Base-by-base conservation (phyloP, 2,329 filamentous ascomycete species). In the Xylaria sp. region DNA sequence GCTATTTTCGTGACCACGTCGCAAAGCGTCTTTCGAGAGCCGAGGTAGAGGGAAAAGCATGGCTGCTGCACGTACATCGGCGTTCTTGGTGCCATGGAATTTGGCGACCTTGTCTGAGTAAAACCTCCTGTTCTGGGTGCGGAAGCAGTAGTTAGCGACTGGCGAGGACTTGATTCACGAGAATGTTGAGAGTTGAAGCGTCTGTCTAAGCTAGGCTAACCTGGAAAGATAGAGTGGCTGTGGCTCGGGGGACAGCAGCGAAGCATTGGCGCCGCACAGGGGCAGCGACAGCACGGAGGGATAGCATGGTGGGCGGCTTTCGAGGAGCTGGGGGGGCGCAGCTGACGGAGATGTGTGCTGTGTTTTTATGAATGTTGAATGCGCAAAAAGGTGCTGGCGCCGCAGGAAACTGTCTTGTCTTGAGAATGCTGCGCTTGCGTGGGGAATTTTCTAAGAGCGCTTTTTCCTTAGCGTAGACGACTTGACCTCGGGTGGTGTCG, bases 21-120 rank as follows among this genome's bases (percentile, higher is more conserved):
- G 66, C 55, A 58, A 60, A 25, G 64, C 41, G 69, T 71, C 69
- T 68, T 8, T 68, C 70, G 67, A 62, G 66, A 25, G 60, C 15
- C 52, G 59, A 59, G 62, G 34, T 51, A 10, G 46, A 28, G 20
- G n/a, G 20, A 23, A 46, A 28, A 28, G 28, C 28, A 34, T 48
- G 37, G 12, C 41, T 3, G 34, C 7, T 31, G 54, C 46, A 85
- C 92, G 82, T 90, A 96, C 93, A 87, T 95, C 91, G 81, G 91
- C 85, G 81, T 92, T 93, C 86, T 97, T 98, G 81, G 89, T 88
- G 76, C 95, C 96, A 79, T 93, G 91, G 87, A 98, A 99, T 86
- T 96, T 93, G 82, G 94, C 96, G 78, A 98, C 94, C 70, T 83
- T 82, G 80, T 85, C 74, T 48, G 88, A 89, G 85, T 91, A 94